Base-by-base conservation (phyloP, 805 yeast species). In the Danielia oregonensis region DNA sequence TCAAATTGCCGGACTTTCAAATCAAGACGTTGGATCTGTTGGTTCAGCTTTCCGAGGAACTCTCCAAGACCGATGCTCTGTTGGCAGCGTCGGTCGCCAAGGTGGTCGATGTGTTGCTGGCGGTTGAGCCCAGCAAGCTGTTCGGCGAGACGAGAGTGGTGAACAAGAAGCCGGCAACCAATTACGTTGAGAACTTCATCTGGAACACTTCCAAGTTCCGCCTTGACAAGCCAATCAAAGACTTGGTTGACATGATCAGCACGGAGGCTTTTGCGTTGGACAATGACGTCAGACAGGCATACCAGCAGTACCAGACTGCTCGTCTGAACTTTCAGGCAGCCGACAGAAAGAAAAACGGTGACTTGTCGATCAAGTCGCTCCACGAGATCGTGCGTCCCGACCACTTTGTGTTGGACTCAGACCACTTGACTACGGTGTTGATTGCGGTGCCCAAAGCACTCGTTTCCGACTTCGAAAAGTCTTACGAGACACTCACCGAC, bases 11-110 rank as follows among this genome's bases (percentile, higher is more conserved):
- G 6, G 78, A 72, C 42, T 91, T 93, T 63, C 91, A 93, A 60
- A 86, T 93, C 43, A 97, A 97, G 18, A 89, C 97, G 9, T 74
- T 93, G 54, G 99, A 93, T 61, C 82, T 88, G 19, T 72, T 93
- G 40, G 94, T 93, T 35, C 79, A 83, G 49, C 89, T 89, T 61
- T 79, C 89, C 57, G 98, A 93, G 52, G 97, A 91, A 53, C 72
- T 93, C 38, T 66, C 76, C 26, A 89, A 87, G 57, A 65, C 82
- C 36, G 99, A 93, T 62, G 65, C 67, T n/a, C 93, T 86, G 60
- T 72, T 91, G 54, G 75, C 74, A 27, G 63, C 70, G 6, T 75
- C 93, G 5, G 77, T 88, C 10, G 56, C 66, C 17, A 94, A 94
- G 60, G 78, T 83, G 21, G 72, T 83, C 35, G 99, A 93, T 48